Percentiles rank a stretch among this genome's conserved stretches.
Evolutionary conservation across 2,329 filamentous ascomycete species (phyloP).

Genomic region (Drechslerella coelobrocha): DNA sequence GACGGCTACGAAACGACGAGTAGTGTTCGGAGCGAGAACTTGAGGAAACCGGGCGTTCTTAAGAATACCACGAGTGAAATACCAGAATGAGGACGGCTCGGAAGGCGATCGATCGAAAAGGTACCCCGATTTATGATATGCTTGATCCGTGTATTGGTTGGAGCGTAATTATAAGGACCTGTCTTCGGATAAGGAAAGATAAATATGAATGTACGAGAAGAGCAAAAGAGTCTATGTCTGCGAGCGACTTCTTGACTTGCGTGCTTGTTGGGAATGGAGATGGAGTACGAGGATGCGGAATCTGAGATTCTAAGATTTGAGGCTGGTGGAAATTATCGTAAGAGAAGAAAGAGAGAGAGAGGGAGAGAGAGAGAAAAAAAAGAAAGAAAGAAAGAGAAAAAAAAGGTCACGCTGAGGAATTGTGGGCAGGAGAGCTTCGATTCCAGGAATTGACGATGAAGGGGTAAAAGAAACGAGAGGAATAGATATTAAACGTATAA

Average conservation of each 20-base stretch:
- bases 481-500: neutral
- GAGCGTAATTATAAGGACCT: slow-evolving; percentile 1
- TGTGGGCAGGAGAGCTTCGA: neutral
- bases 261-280: neutral
- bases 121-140: neutral
- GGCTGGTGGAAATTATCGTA: slow-evolving; percentile 4
- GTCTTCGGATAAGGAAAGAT: neutral
- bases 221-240: neutral
- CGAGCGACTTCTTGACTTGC: neutral
- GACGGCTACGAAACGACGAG: neutral
- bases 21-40: neutral
- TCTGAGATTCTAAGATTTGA: slow-evolving; percentile 2
- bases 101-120: neutral
- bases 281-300: neutral
- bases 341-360: slow-evolving; percentile 7
- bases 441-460: neutral
- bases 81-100: neutral
- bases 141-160: neutral
- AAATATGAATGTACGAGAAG: neutral
- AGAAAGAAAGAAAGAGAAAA: no score
- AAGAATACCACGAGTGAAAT: neutral
- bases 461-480: neutral
- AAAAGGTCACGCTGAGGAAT: slow-evolving; percentile 9
- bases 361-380: slow-evolving; percentile 31
- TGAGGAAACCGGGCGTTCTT: no score